phyloP scores from a whole-genome alignment of 805 yeast genomes.

The Isabelozyma pseudorhagii region DNA sequence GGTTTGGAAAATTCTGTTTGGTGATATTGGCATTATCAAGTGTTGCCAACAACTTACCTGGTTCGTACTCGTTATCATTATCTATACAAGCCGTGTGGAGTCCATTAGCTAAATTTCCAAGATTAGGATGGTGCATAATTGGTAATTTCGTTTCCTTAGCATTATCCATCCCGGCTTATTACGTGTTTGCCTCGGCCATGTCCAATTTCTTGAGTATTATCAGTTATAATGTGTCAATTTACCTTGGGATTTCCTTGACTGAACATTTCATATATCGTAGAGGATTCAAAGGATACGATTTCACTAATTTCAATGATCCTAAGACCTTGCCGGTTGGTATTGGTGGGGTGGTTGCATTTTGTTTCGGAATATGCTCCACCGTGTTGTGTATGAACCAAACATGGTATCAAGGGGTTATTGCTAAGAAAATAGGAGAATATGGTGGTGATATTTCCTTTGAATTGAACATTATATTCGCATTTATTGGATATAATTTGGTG shows the following conservation, averaged over 20 bases:
- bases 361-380: conserved; percentile 28
- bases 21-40: conserved; percentile 29
- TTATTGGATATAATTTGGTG: conserved; percentile 21
- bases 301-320: conserved; percentile 19
- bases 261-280: conserved; percentile 27
- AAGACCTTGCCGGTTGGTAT: conserved; percentile 25
- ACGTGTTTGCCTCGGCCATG: conserved; percentile 27
- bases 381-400: conserved; percentile 31
- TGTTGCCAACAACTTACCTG: conserved; percentile 31
- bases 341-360: conserved; percentile 27
- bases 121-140: conserved; percentile 31
- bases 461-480: conserved; percentile 24
- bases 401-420: conserved; percentile 32
- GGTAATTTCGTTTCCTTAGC: conserved; percentile 31
- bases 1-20: conserved; percentile 29
- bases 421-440: conserved; percentile 15
- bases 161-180: conserved; percentile 33
- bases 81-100: conserved; percentile 31
- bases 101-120: conserved; percentile 25
- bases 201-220: conserved; percentile 29
- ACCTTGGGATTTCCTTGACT: conserved; percentile 25
- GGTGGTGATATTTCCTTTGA: conserved; percentile 32
- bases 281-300: conserved; percentile 23
- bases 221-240: conserved; percentile 30
- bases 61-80: conserved; percentile 28